Base-by-base conservation (phyloP, 129 eudicot species). In the Helichrysum umbraculigerum region DNA sequence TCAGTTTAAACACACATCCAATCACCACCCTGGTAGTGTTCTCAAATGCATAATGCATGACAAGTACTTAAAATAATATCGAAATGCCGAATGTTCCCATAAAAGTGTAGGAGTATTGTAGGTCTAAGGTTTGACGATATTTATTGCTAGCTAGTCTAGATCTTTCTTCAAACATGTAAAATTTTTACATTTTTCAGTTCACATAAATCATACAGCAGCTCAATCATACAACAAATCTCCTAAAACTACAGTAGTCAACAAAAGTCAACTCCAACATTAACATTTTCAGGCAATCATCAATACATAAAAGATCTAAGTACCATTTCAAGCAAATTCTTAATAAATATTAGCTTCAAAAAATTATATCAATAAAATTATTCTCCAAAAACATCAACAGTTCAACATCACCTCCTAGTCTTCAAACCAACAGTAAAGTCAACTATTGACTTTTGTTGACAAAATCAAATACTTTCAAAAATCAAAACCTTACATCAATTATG, bases 251-350 rank as follows among this genome's bases (percentile, higher is more conserved):
- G 19, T 56, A 8, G 69, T 79, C 62, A 65, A 79, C 51, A 19
- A 35, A 79, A 72, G 78, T 79, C 83, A 79, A 79, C 83, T 64
- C 47, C 68, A 63, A n/a, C 73, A 72, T 72, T 41, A 72, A 66
- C 34, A 71, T 22, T 62, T 61, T 70, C 19, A 62, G 20, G 20
- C 47, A 56, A 79, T 60, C 78, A 74, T 56, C 68, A 37, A 67
- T 39, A 73, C 37, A 66, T 47, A 28, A 64, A 8, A n/a, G 35
- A 3, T 34, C 29, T 66, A 66, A 34, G 4, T 28, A 72, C 6
- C 29, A 72, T 79, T 64, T 28, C 22, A 17, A 79, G 25, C 7
- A 25, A 2, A 30, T 19, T 62, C 39, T 3, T 6, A 71, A 71
- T 63, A 54, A 70, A 32, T 33, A 25, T 9, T 64, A n/a, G 58